Percentiles rank a stretch among this genome's conserved stretches.
Evolutionary conservation across 2,329 filamentous ascomycete genomes (phyloP).

Genomic region (Penicillium sp.): DNA sequence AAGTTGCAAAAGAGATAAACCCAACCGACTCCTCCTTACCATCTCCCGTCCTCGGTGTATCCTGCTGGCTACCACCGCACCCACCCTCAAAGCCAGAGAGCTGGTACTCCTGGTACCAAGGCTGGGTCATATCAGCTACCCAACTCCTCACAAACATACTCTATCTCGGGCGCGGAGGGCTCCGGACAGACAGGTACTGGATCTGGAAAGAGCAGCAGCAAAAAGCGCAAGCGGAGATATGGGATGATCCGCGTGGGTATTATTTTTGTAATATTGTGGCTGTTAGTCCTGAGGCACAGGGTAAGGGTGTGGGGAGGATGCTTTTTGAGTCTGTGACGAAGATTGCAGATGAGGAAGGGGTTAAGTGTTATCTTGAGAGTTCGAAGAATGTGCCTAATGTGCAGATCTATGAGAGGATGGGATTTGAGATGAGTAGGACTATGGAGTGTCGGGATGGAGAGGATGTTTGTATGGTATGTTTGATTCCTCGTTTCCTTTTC

Average conservation of each 20-base stretch:
- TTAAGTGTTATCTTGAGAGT: conserved; percentile 70
- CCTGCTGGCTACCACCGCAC: conserved; percentile 69
- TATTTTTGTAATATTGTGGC: conserved; percentile 79
- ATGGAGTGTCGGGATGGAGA: conserved; percentile 68
- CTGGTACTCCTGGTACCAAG: conserved; percentile 66
- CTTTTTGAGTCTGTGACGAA: conserved; percentile 67
- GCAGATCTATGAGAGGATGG: conserved; percentile 69
- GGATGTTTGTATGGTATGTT: conserved; percentile 53
- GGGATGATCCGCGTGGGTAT: conserved; percentile 69
- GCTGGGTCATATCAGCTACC: conserved; percentile 63
- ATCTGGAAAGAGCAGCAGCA: conserved; percentile 73
- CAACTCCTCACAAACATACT: conserved; percentile 67
- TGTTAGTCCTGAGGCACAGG: conserved; percentile 66
- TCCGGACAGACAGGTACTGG: conserved; percentile 68
- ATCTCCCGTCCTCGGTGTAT: conserved; percentile 65
- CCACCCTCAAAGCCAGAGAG: conserved; percentile 51
- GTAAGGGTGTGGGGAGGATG: conserved; percentile 64
- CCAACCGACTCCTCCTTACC: background rate
- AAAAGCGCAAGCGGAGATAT: conserved; percentile 62
- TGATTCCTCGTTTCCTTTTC: background rate
- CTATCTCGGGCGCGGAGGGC: conserved; percentile 65
- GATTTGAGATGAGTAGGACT: conserved; percentile 65
- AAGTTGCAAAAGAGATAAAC: conserved; percentile 64
- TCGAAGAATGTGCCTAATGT: conserved; percentile 69
- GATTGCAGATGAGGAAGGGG: conserved; percentile 63